A percentile compares a stretch with the other conserved stretches of the same genome.
Evolutionary conservation across 2,329 filamentous ascomycete genomes (phyloP).

Genomic region (Paracorniculantispora psalliotae): DNA sequence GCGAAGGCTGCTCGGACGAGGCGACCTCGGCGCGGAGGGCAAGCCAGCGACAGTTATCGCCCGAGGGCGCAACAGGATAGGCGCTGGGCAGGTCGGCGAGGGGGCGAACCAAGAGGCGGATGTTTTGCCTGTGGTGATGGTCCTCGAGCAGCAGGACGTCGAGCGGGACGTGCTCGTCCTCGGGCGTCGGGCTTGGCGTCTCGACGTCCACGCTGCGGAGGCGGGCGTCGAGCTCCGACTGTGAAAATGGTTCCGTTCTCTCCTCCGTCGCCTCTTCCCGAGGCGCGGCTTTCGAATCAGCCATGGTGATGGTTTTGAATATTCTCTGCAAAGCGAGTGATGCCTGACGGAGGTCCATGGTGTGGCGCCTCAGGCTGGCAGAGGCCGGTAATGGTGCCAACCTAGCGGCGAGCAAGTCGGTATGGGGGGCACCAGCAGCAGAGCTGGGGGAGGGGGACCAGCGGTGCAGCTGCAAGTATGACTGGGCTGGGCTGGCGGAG

Average conservation of each 20-base stretch:
- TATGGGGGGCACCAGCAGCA: background rate
- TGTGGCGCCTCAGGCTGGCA: conserved; percentile 17
- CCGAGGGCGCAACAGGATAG: conserved; percentile 52
- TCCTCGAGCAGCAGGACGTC: conserved; percentile 49
- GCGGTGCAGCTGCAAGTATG: no score
- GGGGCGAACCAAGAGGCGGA: conserved; percentile 53
- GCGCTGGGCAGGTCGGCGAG: conserved; percentile 46
- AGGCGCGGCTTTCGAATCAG: conserved; percentile 37
- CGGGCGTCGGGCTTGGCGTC: conserved; percentile 28
- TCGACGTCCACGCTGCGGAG: conserved; percentile 42
- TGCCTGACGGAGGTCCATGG: conserved; percentile 18
- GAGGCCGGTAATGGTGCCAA: background rate
- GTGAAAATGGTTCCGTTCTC: conserved; percentile 54
- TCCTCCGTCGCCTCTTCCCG: conserved; percentile 41
- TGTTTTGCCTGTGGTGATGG: conserved; percentile 49
- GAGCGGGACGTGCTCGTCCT: conserved; percentile 44
- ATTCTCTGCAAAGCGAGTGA: conserved; percentile 12
- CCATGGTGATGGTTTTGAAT: conserved; percentile 34
- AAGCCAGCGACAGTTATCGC: conserved; percentile 52
- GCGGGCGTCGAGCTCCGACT: conserved; percentile 50
- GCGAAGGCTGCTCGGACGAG: conserved; percentile 46
- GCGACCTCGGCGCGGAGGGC: conserved; percentile 51
- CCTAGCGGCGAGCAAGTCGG: no score
- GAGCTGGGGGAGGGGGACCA: no score
- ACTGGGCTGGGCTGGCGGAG: background rate